Percentiles rank a stretch among this genome's conserved stretches.
These are phyloP conservation scores for Corymbia calophylla DNA, from an alignment of 441 rosid genomes.

Conservation along the genomic window DNA sequence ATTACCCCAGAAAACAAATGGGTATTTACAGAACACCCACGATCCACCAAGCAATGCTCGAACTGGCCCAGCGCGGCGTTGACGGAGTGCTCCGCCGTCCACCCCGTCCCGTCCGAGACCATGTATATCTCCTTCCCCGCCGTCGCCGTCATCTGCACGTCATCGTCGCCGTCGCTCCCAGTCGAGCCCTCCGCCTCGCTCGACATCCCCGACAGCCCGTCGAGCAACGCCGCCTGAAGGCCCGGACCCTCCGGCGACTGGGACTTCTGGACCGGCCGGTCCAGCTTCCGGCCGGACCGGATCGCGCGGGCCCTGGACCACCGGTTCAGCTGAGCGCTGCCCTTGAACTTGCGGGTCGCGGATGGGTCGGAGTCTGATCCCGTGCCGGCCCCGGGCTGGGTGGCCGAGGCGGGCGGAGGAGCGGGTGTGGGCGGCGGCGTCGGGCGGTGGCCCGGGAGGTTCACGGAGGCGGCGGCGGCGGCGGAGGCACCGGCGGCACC, in stretches of 20 bases:
- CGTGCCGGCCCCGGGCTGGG: not conserved
- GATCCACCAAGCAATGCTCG: slow-evolving; percentile 80
- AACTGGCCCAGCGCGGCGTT: slow-evolving; percentile 88
- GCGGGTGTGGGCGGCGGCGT: not conserved
- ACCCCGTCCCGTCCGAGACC: slow-evolving; percentile 92
- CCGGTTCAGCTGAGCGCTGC: slow-evolving; percentile 66
- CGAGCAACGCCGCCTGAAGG: not conserved
- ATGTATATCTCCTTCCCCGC: slow-evolving; percentile 60
- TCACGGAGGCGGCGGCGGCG: not conserved
- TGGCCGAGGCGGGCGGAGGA: slow-evolving; percentile 3
- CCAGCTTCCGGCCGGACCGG: slow-evolving; percentile 59
- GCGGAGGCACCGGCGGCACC: slow-evolving; percentile 17
- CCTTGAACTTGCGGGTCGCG: slow-evolving; percentile 42
- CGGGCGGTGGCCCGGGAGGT: not conserved
- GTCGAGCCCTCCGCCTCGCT: not conserved
- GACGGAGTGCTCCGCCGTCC: slow-evolving; percentile 91
- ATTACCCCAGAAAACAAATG: slow-evolving; percentile 91
- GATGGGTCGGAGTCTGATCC: slow-evolving; percentile 19
- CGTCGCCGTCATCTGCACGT: slow-evolving; percentile 5
- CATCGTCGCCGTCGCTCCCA: slow-evolving; percentile 13
- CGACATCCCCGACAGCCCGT: not conserved
- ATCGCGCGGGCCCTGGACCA: slow-evolving; percentile 86
- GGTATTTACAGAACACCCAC: slow-evolving; percentile 81
- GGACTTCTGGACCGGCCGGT: slow-evolving; percentile 28
- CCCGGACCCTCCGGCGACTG: slow-evolving; percentile 5